Evolutionary conservation across 768 basidiomycete genomes (phyloP).

Genomic region (Cystofilobasidium ferigula): DNA sequence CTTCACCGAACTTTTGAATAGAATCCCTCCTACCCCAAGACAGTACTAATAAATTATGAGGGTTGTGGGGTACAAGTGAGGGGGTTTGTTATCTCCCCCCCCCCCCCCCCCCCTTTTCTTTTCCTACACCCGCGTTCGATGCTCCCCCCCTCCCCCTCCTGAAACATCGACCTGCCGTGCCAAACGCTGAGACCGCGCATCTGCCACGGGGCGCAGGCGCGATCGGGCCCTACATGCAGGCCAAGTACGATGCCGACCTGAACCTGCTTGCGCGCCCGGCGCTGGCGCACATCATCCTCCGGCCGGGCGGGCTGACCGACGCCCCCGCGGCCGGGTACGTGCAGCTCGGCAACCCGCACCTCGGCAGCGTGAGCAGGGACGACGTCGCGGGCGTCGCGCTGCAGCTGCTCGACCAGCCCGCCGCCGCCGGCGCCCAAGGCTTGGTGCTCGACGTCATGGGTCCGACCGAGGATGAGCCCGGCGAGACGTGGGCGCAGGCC

Average conservation of each 20-base stretch:
- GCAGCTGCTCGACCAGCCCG: neutral
- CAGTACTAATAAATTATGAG: too few species aligned
- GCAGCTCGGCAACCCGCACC: neutral
- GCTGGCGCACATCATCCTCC: neutral
- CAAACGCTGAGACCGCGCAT: too few species aligned
- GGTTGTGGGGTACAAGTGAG: too few species aligned
- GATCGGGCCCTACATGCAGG: neutral
- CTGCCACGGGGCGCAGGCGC: neutral
- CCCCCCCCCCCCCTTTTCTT: too few species aligned
- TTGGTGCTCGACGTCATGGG: neutral
- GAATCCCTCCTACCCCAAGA: too few species aligned
- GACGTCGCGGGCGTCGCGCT: slow-evolving; percentile 2
- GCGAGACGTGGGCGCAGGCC: neutral
- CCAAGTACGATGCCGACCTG: neutral
- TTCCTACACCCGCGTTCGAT: too few species aligned
- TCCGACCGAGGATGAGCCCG: neutral
- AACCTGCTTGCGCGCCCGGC: neutral
- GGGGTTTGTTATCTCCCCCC: too few species aligned
- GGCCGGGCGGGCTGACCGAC: neutral
- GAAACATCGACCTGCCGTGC: too few species aligned
- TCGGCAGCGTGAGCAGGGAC: neutral
- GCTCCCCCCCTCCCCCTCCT: too few species aligned
- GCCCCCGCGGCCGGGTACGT: neutral
- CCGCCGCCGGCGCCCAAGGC: neutral
- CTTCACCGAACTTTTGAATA: too few species aligned